A percentile compares a stretch with the other conserved stretches of the same genome.
Conservation (phyloP, 1,284 basidiomycete genomes). For the Gymnopus androsaceus region DNA sequence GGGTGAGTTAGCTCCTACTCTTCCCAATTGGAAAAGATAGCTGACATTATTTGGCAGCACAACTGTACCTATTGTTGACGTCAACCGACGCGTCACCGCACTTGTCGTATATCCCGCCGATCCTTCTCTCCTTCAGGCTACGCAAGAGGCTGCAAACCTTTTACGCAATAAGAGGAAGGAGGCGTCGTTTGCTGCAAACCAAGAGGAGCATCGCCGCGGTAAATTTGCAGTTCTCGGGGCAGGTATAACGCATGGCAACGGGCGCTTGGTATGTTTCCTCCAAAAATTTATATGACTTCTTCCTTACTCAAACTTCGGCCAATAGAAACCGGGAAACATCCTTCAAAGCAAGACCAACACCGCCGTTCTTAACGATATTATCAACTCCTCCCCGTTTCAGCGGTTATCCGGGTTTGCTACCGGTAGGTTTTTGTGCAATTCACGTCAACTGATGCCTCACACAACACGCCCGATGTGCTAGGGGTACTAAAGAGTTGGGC, state of each 20-base stretch:
- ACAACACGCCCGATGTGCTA: too few species aligned
- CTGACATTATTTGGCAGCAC: not conserved
- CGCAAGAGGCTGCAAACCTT: not conserved
- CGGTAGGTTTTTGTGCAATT: too few species aligned
- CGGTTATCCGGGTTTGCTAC: slow-evolving; percentile 2
- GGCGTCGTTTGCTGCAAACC: not conserved
- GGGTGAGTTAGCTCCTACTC: not conserved
- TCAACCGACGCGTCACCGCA: not conserved
- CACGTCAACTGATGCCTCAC: too few species aligned
- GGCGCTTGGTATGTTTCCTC: slow-evolving; percentile 8
- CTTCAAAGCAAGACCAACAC: not conserved
- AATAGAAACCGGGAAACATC: slow-evolving; percentile 5
- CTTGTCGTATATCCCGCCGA: not conserved
- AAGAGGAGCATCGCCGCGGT: slow-evolving; percentile 8
- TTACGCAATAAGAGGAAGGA: not conserved
- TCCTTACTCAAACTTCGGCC: not conserved
- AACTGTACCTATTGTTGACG: not conserved
- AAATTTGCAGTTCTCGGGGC: slow-evolving; percentile 1
- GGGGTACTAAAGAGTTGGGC: too few species aligned
- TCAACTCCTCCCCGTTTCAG: not conserved
- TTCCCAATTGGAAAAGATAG: not conserved
- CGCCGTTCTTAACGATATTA: not conserved
- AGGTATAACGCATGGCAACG: slow-evolving; percentile 14
- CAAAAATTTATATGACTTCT: too few species aligned
- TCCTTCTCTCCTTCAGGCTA: not conserved